Base-by-base conservation (phyloP, 345 rosid genomes). In the Moricandia arvensis region DNA sequence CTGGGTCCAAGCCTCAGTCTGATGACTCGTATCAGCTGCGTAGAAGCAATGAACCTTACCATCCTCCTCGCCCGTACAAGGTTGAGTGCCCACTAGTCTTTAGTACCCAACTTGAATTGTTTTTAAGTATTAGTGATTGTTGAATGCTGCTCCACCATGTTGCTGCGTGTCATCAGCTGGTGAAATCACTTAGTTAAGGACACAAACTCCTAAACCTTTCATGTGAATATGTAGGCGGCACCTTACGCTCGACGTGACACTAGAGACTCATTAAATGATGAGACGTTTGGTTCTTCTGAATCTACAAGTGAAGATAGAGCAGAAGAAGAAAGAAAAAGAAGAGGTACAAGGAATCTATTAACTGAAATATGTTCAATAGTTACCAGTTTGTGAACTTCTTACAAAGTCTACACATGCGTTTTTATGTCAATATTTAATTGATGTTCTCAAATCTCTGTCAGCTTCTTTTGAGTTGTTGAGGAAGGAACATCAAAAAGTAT, bases 21-120 rank as follows among this genome's bases (percentile, higher is more conserved):
- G 87, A 84, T 83, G 97, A 90, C 80, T 84, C 86, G 12, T 75
- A 74, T 83, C 93, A 82, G 66, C 89, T 80, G 35, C 87, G 63
- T 66, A 88, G 76, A 87, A 86, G 82, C 78, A 86, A 82, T 72
- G 98, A 90, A 80, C 99, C 94, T 6, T 95, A 89, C 80, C 97
- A 95, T 29, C 98, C 98, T 11, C 99, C 99, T 58, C 97, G 96
- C 38, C 93, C 98, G 35, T 90, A 90, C 76, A 92, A 93, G 97
- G 99, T 90, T 73, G 82, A 69, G 21, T 62, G 30, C 21, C n/a
- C 58, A 54, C 45, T 66, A 73, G 53, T 68, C 59, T 71, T 58
- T 64, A 70, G 60, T 68, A 11, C 26, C 74, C 72, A 62, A 59
- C 34, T 67, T 33, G 33, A 74, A 41, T 15, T 37, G 12, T 54